Evolutionary conservation across 805 yeast species (phyloP), one percentile per base, ranked within the genome.

Genomic region (Peterozyma xylosa): DNA sequence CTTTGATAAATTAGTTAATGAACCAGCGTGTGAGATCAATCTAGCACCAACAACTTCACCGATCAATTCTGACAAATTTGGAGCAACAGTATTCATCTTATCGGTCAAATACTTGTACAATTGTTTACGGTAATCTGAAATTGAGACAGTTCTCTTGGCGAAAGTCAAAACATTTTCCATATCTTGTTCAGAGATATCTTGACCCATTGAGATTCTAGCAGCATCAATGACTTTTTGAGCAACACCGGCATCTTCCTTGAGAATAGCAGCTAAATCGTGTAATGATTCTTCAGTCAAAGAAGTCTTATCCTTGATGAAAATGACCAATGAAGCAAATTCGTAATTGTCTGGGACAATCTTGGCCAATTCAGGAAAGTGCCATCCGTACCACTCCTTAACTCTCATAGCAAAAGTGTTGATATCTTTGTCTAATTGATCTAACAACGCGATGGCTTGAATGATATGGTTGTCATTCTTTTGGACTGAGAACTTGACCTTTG

Each of bases 41-140:
- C 99, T 80, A 40, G 99, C 99, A 71, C 99, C 99, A 54, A 93
- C 96, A 64, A 91, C 93, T 74, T 93, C 99, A 66, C 99, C 99
- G 62, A 93, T 91, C 65, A 93, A 80, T 65, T 91, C 96, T 41
- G 96, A 81, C 63, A 93, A 76, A 68, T 93, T 93, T 55, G 99
- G 99, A 50, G 99, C 99, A 63, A 93, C 96, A 47, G 88, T 80
- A 74, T 86, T 84, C 99, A 93, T 93, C 75, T 93, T 93, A 55
- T 90, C 96, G 50, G 87, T 79, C 64, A 93, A 74, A 71, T 93
- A 93, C 55, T 80, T 80, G 71, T 74, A 90, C 57, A 93, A 73
- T 57, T 79, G 80, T 59, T 78, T 74, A 66, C 98, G 82, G 80
- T 91, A 91, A 57, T 90, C 96, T 48, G 93, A 78, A 59, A 93